These are phyloP conservation scores for Hygrophorus pudorinus DNA, from an alignment of 768 basidiomycete species.

Conservation along the genomic window DNA sequence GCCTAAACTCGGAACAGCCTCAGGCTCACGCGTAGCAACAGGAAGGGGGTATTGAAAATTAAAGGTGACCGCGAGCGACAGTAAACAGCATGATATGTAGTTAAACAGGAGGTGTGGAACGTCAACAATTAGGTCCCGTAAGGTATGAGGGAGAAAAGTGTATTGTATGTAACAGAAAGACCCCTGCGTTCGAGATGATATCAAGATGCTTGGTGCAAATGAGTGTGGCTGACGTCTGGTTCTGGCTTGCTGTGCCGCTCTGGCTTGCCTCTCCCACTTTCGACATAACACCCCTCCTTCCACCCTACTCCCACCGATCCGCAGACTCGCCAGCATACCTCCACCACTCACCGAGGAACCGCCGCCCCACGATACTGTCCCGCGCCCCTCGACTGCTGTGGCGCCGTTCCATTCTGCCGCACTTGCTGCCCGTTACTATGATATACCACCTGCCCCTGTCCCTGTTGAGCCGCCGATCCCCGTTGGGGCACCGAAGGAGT, in stretches of 20 bases:
- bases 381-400: slow-evolving; percentile 5
- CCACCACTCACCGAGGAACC: not conserved
- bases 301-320: no score
- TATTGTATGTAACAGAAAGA: not conserved
- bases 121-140: not conserved
- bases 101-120: not conserved
- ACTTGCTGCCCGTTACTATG: slow-evolving; percentile 25
- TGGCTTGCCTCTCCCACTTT: not conserved
- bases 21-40: no score
- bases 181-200: not conserved
- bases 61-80: no score
- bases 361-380: slow-evolving; percentile 3
- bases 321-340: not conserved
- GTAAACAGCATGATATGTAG: not conserved
- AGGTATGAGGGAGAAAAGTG: not conserved
- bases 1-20: no score
- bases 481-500: slow-evolving; percentile 12
- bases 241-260: not conserved
- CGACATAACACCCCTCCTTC: not conserved
- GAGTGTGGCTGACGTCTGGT: not conserved
- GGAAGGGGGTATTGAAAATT: no score
- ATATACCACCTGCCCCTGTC: slow-evolving; percentile 23
- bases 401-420: slow-evolving; percentile 16
- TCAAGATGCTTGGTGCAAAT: not conserved
- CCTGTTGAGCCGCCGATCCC: not conserved